phyloP scores from a whole-genome alignment of 2,329 filamentous ascomycete genomes.

The Neofusicoccum cordaticola region DNA sequence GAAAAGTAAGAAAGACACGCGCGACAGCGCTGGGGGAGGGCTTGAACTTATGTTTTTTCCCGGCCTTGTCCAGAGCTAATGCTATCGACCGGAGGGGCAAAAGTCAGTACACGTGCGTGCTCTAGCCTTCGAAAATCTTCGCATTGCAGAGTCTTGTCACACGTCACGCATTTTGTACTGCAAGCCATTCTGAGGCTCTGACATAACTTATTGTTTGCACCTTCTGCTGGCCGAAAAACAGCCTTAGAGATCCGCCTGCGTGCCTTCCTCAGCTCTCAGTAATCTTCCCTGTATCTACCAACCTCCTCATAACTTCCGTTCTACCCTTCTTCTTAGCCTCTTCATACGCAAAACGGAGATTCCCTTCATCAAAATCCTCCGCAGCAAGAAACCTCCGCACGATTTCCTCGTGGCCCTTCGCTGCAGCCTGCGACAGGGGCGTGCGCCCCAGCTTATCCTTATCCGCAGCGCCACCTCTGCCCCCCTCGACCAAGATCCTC shows the following conservation, averaged over 20 bases:
- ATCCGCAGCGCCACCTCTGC: not conserved
- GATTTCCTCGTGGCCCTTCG: not conserved
- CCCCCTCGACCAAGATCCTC: not conserved
- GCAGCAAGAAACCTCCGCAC: not conserved
- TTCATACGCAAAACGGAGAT: not conserved
- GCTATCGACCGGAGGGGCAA: too few relatives aligned
- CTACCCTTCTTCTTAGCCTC: not conserved
- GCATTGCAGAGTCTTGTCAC: too few relatives aligned
- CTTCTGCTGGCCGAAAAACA: too few relatives aligned
- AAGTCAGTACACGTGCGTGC: too few relatives aligned
- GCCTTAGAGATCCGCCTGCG: too few relatives aligned
- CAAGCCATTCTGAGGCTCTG: too few relatives aligned
- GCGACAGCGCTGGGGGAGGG: not conserved
- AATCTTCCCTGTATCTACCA: not conserved
- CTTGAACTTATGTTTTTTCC: not conserved
- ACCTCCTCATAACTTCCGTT: not conserved
- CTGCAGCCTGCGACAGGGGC: not conserved
- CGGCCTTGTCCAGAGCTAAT: too few relatives aligned
- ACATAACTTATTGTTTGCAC: too few relatives aligned
- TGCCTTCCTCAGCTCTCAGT: constrained; percentile 19
- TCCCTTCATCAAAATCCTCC: not conserved
- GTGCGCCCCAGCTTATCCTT: not conserved
- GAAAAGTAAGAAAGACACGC: not conserved
- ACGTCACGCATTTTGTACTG: too few relatives aligned
- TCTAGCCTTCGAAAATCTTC: too few relatives aligned